Evolutionary conservation across 2,329 filamentous ascomycete genomes (phyloP).

Genomic region (Ascochyta lentis): DNA sequence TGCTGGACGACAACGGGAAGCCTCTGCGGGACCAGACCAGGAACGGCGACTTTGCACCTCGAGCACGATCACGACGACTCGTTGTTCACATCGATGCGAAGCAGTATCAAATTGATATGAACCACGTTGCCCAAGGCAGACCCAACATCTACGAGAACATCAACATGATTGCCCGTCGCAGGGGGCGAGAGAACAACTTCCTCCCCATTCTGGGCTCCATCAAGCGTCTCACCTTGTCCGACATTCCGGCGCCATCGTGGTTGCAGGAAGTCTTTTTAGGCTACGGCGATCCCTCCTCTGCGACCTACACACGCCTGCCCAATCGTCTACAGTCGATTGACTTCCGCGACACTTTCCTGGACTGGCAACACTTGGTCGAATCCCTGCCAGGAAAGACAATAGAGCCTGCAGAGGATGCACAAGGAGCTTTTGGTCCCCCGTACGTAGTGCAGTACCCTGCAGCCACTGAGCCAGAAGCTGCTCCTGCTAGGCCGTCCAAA

Average conservation of each 20-base stretch:
- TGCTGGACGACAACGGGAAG: constrained; percentile 84
- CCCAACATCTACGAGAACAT: constrained; percentile 81
- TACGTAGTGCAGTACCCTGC: constrained; percentile 76
- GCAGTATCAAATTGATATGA: constrained; percentile 79
- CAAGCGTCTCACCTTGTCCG: constrained; percentile 80
- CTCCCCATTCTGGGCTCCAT: constrained; percentile 92
- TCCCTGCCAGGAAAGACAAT: constrained; percentile 87
- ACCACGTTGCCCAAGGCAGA: constrained; percentile 69
- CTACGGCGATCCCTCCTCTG: constrained; percentile 89
- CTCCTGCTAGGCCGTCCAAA: constrained; percentile 70
- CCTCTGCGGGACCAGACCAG: constrained; percentile 70
- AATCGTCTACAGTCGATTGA: constrained; percentile 82
- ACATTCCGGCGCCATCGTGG: constrained; percentile 87
- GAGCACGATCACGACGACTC: constrained; percentile 70
- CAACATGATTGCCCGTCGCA: constrained; percentile 84
- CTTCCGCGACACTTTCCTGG: constrained; percentile 91
- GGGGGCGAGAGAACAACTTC: constrained; percentile 95
- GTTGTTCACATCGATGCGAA: constrained; percentile 81
- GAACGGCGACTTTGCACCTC: constrained; percentile 66
- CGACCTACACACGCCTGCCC: constrained; percentile 81
- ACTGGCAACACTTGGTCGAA: constrained; percentile 93
- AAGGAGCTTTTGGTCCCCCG: constrained; percentile 80
- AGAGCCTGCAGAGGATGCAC: constrained; percentile 75
- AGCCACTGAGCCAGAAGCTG: constrained; percentile 49
- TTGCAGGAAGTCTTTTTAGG: constrained; percentile 97